These are phyloP conservation scores for Boechera stricta DNA, from an alignment of 345 rosid genomes.

Conservation along the genomic window DNA sequence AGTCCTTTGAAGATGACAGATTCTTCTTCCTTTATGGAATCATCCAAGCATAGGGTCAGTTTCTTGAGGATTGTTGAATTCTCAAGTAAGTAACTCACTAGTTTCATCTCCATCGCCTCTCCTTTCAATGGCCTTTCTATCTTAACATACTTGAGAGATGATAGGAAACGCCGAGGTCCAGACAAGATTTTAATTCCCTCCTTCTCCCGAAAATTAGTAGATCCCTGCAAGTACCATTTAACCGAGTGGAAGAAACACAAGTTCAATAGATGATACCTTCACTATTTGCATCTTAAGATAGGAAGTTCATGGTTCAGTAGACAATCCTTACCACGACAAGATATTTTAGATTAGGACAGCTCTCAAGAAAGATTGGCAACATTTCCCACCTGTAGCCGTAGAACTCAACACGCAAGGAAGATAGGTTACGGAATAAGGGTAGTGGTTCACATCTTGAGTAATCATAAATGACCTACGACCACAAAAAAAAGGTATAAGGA, in stretches of 20 bases:
- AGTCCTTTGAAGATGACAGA: neutral
- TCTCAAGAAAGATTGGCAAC: constrained; percentile 32
- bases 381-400: constrained; percentile 1
- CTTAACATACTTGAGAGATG: neutral
- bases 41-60: neutral
- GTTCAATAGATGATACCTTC: neutral
- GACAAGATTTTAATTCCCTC: neutral
- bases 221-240: neutral
- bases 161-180: neutral
- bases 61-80: neutral
- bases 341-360: constrained; percentile 32
- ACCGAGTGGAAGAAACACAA: neutral
- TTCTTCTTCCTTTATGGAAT: neutral
- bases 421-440: constrained; percentile 25
- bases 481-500: neutral
- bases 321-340: constrained; percentile 18
- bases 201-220: neutral
- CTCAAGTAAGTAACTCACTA: neutral
- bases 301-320: neutral
- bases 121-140: neutral
- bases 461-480: constrained; percentile 18
- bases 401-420: neutral
- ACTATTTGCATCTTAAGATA: neutral
- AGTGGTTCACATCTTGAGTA: constrained; percentile 23
- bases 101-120: neutral